Evolutionary conservation across 1,284 basidiomycete genomes (phyloP), one percentile per base, ranked within the genome.

Genomic region (Ceratobasidium papillatum): DNA sequence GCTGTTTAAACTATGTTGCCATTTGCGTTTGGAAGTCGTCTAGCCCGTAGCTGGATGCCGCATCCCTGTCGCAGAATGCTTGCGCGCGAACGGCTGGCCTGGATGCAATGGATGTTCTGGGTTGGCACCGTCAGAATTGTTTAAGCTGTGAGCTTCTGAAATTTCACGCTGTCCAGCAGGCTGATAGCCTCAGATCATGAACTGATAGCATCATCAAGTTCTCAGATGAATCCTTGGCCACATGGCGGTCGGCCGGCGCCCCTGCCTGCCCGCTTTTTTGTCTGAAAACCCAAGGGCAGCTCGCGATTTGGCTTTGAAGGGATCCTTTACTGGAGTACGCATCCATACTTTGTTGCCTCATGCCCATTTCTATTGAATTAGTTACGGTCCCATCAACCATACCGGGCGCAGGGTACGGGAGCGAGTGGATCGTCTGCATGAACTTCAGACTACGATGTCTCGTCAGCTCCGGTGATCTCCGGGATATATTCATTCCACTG

Each of bases 101-200:
- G 54, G 41, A 25, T 47, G 25, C 25, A 41, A 27, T n/a, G 17
- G n/a, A 32, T 17, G 19, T 36, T 69, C 36, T 58, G 36, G 52
- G 36, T 69, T 54, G 43, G 54, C 30, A 51, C 51, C 19, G 59
- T 71, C 66, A 27, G 66, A 56, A 41, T 59, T n/a, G 41, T 71
- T 58, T 59, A 71, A 71, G 43, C 66, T 58, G 66, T 41, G 66
- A 71, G 66, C 66, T 71, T 71, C 66, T 58, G 38, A 62, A 36
- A 12, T 62, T 59, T 59, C 54, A 59, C 54, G 66, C 66, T 54
- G 36, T 25, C 34, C 66, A 71, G 36, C 38, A 38, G 22, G 27
- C 66, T 59, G 66, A 72, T 72, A 61, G 36, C 68, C 68, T 72
- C 54, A 56, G 68, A 61, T 72, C 68, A 72, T 72, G 56, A 25